Conservation (phyloP, 345 rosid genomes). For the Eucalyptus coolabah region DNA sequence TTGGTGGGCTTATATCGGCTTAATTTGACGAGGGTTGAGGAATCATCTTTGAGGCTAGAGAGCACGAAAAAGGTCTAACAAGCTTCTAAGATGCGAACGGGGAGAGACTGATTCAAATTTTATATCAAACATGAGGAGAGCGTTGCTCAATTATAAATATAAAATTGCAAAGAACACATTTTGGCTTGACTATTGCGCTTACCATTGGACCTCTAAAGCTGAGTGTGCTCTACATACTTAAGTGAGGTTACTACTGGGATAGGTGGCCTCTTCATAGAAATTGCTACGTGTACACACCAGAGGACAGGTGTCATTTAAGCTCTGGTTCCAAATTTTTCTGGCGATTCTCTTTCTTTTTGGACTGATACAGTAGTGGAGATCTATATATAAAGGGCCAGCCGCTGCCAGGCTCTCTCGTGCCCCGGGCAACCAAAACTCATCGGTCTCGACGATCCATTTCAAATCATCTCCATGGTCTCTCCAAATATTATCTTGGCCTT, state of each 20-base stretch:
- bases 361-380: not conserved
- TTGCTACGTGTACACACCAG: not conserved
- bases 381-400: not conserved
- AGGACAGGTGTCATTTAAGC: not conserved
- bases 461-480: not conserved
- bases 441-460: not conserved
- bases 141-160: not conserved
- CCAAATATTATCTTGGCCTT: not conserved
- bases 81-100: not conserved
- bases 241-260: not conserved
- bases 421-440: not conserved
- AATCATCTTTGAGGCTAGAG: not conserved
- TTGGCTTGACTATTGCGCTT: not conserved
- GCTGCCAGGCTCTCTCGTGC: not conserved
- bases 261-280: not conserved
- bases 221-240: not conserved
- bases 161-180: not conserved
- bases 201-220: not conserved
- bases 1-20: not conserved
- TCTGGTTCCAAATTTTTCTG: not conserved
- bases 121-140: not conserved
- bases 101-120: not conserved
- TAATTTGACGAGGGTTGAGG: not conserved
- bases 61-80: not conserved
- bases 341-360: not conserved